Base-by-base conservation (phyloP, 768 basidiomycete genomes). In the Boletus huronensis region DNA sequence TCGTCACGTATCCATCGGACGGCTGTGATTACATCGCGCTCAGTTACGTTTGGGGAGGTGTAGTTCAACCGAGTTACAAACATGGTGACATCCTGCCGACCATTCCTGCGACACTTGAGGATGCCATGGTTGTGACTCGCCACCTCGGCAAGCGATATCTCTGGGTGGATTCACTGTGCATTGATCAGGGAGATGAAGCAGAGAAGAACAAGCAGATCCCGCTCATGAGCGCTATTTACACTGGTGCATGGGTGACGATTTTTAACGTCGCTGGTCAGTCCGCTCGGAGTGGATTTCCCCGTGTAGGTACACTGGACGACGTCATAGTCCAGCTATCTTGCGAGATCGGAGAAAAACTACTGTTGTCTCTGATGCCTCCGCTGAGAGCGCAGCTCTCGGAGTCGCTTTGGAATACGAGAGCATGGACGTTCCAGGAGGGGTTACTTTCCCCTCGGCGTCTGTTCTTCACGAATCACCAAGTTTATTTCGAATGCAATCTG, bases 341-440 rank as follows among this genome's bases (percentile, higher is more conserved):
- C 25, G 25, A 42, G 25, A 26, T 42, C 41, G 17, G 25, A 17
- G 41, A 25, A 17, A 42, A 42, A 26, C 23, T 14, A 4, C 17
- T 45, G 13, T 45, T 45, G n/a, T 45, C 43, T 5, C 6, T 26
- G 11, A 45, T 45, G 43, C 43, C 28, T 19, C 10, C n/a, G 7
- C 43, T 45, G n/a, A n/a, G 9, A 17, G 31, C 3, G n/a, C 28
- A 45, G 43, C 17, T 45, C 13, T 45, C 43, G n/a, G 6, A 5
- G 26, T 45, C 43, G 13, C n/a, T 19, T 45, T 45, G 43, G 19
- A 16, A 28, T 16, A 50, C 53, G 16, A 49, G 53, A 13, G 53
- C 47, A 17, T 54, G 48, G 53, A 54, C 53, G 0, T 35, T 50
- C 28, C 48, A 54, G 6, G 53, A 54, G 34, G 25, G 34, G 6